phyloP scores from a whole-genome alignment of 2,329 filamentous ascomycete species.

The Fusarium chlamydosporum region DNA sequence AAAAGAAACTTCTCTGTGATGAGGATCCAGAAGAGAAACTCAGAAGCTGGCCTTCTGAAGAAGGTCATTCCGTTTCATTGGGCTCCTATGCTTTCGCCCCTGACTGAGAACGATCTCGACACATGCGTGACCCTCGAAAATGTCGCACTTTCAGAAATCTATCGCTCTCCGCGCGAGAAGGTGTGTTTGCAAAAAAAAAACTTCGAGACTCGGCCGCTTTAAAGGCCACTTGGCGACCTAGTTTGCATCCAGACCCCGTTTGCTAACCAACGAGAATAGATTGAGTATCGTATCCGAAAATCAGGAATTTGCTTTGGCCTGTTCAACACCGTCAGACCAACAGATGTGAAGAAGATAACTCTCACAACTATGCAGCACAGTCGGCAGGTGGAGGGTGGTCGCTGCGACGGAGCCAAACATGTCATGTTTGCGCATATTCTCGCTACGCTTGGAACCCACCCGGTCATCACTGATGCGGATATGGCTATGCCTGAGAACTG shows the following conservation, averaged over 20 bases:
- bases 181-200: conserved; percentile 53
- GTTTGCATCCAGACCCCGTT: background rate
- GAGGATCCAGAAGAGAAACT: conserved; percentile 56
- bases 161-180: conserved; percentile 68
- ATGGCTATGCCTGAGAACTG: conserved; percentile 82
- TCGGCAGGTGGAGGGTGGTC: conserved; percentile 69
- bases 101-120: conserved; percentile 76
- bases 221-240: background rate
- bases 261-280: conserved; percentile 38
- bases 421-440: conserved; percentile 84
- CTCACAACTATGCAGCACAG: conserved; percentile 65
- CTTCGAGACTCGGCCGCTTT: background rate
- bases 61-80: conserved; percentile 68
- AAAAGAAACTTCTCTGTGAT: conserved; percentile 59
- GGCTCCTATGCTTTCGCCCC: conserved; percentile 75
- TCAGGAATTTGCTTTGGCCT: conserved; percentile 80
- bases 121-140: conserved; percentile 70
- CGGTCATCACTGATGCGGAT: conserved; percentile 77
- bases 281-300: conserved; percentile 53
- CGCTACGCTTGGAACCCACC: conserved; percentile 76
- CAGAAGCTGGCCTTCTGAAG: conserved; percentile 55
- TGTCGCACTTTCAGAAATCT: conserved; percentile 65
- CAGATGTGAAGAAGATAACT: conserved; percentile 62
- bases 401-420: conserved; percentile 54
- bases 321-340: conserved; percentile 75